Percentiles rank a stretch among this genome's conserved stretches.
These are phyloP conservation scores for Mycena filopes DNA, from an alignment of 768 basidiomycete species.

Conservation along the genomic window DNA sequence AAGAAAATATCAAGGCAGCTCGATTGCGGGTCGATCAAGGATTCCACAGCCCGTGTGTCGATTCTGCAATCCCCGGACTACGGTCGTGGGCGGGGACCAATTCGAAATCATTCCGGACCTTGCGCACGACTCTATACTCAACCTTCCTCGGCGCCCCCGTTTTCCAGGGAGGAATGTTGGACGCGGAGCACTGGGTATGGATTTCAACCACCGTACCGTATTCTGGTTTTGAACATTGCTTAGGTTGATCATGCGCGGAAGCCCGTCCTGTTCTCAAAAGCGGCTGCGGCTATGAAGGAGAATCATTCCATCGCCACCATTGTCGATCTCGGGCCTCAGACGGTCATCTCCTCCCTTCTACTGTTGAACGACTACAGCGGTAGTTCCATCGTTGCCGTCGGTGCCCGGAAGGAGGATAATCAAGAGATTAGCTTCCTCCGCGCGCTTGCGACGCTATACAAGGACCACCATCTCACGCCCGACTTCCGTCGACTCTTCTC, in stretches of 20 bases:
- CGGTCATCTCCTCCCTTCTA: slow-evolving; percentile 21
- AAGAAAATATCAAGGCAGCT: slow-evolving; percentile 20
- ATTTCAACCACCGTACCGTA: too few species aligned
- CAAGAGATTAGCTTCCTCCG: slow-evolving; percentile 18
- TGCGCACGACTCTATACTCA: slow-evolving; percentile 19
- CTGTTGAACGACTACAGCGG: slow-evolving; percentile 14
- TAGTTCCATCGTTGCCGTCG: slow-evolving; percentile 3
- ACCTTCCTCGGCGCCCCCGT: slow-evolving; percentile 15
- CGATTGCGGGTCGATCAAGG: slow-evolving; percentile 26
- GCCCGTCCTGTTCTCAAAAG: slow-evolving; percentile 23
- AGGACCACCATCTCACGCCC: slow-evolving; percentile 2
- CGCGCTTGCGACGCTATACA: slow-evolving; percentile 19
- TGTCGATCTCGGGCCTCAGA: slow-evolving; percentile 29
- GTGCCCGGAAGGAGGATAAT: slow-evolving; percentile 3
- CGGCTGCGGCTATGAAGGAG: slow-evolving; percentile 5
- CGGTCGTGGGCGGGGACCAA: slow-evolving; percentile 5
- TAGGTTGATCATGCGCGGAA: slow-evolving; percentile 24
- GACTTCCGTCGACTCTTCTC: slow-evolving; percentile 22
- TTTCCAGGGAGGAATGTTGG: neutral
- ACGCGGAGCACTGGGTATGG: slow-evolving; percentile 25
- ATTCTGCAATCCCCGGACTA: slow-evolving; percentile 15
- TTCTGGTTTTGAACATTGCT: neutral
- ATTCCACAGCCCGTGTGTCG: slow-evolving; percentile 26
- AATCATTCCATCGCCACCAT: neutral
- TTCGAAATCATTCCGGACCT: slow-evolving; percentile 4